Evolutionary conservation across 2,329 filamentous ascomycete species (phyloP), one percentile per base, ranked within the genome.

Genomic region (Colletotrichum sp.): DNA sequence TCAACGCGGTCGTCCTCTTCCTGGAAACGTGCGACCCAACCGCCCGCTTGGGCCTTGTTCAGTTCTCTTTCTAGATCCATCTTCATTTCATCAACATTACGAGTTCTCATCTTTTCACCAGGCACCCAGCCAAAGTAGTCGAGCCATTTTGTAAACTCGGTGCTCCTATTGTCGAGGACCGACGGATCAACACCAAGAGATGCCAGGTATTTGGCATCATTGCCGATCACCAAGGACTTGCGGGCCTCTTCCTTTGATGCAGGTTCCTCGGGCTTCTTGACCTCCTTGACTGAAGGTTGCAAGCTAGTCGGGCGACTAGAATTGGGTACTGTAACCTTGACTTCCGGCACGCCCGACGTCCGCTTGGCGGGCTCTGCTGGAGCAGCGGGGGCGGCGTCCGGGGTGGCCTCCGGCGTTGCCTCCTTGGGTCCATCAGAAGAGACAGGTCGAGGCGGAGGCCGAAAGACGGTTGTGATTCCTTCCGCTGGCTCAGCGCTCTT

Each of bases 1-100:
- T 95, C 93, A 3, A 98, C 94, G 73, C 96, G 92, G 77, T 97
- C 96, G 82, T 98, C 96, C 80, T 98, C 96, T 78, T 97, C 94
- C 78, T 96, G 88, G 78, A 93, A 90, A 76, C 96, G 93, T 66
- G 94, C 93, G 64, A 98, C 89, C 96, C 96, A 98, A 76, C 95
- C 96, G 71, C 95, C 96, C 66, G 96, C 96, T 85, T 98, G 96
- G 4, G 96, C 94, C 79, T 95, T 94, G 78, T 96, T 95, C 73
- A 98, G 91, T 82, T 98, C 96, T 77, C 96, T 92, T 69, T 96
- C 95, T 71, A 98, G 90, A 78, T 98, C 95, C 15, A 91, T 88
- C 85, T 96, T 95, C 82, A 98, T 89, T 68, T 95, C 92, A 66
- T 97, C 95, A 70, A 96, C 92, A 76, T 92, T 94, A 78, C 94